Evolutionary conservation across 257 asterid species (phyloP).

Genomic region (Scutellaria minor): DNA sequence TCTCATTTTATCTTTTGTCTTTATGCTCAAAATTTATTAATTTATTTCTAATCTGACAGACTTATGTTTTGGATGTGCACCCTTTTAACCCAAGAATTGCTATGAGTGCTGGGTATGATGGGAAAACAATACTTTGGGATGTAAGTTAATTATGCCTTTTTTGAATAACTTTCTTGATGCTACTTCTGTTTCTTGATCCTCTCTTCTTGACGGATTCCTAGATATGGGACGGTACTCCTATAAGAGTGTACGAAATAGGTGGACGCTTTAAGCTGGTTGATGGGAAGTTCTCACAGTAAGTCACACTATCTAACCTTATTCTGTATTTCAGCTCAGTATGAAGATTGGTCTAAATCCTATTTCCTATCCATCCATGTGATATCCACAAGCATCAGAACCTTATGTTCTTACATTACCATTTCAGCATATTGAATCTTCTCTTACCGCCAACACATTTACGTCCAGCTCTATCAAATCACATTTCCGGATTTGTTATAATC

Average conservation of each 20-base stretch:
- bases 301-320: constrained; percentile 28
- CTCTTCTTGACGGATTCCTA: constrained; percentile 41
- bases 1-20: constrained; percentile 20
- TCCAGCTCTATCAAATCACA: constrained; percentile 7
- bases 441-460: constrained; percentile 6
- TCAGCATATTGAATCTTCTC: neutral
- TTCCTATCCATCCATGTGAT: constrained; percentile 22
- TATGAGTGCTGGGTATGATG: constrained; percentile 99
- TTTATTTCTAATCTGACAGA: constrained; percentile 51
- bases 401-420: constrained; percentile 10
- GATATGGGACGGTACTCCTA: constrained; percentile 98
- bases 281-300: constrained; percentile 98
- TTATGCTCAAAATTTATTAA: constrained; percentile 26
- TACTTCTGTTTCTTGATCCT: constrained; percentile 30
- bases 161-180: constrained; percentile 20
- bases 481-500: constrained; percentile 23
- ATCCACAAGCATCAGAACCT: constrained; percentile 18
- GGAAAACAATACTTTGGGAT: constrained; percentile 97
- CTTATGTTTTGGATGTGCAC: constrained; percentile 97
- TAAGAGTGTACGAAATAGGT: constrained; percentile 75
- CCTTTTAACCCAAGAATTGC: constrained; percentile 99
- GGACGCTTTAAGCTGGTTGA: constrained; percentile 95
- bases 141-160: constrained; percentile 59
- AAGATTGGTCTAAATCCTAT: constrained; percentile 8
- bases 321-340: constrained; percentile 18